Percentiles rank a stretch among this genome's conserved stretches.
Conservation (phyloP, 176 grass and related monocot species). For the Puccinellia tenuiflora region DNA sequence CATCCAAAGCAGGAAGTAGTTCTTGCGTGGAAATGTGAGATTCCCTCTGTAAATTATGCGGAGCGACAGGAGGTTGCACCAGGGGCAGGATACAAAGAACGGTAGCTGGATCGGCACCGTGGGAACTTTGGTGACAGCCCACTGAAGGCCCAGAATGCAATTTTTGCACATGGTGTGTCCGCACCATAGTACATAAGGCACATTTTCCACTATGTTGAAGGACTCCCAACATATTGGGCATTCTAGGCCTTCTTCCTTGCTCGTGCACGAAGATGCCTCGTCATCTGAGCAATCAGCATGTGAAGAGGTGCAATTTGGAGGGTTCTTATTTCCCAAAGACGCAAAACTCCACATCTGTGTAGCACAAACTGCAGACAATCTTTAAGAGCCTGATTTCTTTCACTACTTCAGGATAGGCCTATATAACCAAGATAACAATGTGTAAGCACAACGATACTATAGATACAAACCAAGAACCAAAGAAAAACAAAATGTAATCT, state of each 20-base stretch:
- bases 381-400: conserved; percentile 6
- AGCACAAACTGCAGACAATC: background rate
- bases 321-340: conserved; percentile 35
- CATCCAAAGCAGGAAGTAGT: conserved; percentile 94
- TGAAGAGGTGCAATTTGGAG: conserved; percentile 26
- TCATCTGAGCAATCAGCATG: conserved; percentile 57
- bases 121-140: conserved; percentile 67
- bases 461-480: background rate
- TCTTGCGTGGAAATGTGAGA: conserved; percentile 69
- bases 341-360: conserved; percentile 49
- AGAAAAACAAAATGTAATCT: background rate
- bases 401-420: conserved; percentile 14
- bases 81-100: conserved; percentile 70
- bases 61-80: conserved; percentile 66
- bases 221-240: conserved; percentile 89
- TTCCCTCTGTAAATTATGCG: conserved; percentile 70
- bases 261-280: conserved; percentile 61
- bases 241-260: conserved; percentile 72
- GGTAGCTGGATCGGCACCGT: conserved; percentile 66
- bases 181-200: conserved; percentile 77
- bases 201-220: conserved; percentile 89
- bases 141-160: conserved; percentile 63
- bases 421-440: conserved; percentile 20
- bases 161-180: conserved; percentile 95
- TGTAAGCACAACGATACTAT: conserved; percentile 2